Conservation (phyloP, 495 filamentous ascomycete species). For the Pyrenula aspistea region DNA sequence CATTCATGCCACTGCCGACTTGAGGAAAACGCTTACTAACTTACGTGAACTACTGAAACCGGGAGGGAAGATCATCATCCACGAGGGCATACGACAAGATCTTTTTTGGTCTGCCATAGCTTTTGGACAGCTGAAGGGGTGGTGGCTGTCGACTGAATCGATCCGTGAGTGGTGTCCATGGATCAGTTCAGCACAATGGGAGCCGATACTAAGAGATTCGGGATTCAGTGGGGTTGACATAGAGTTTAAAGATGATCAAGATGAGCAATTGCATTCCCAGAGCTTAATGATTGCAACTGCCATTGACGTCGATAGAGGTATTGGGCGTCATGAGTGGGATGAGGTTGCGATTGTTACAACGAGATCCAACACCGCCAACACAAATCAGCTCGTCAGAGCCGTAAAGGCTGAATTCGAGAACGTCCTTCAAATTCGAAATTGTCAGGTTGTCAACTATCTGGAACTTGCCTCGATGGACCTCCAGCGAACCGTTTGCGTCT, state of each 20-base stretch:
- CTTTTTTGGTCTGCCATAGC: constrained; percentile 19
- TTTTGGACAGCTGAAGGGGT: constrained; percentile 31
- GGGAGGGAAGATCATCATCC: constrained; percentile 37
- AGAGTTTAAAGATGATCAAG: constrained; percentile 16
- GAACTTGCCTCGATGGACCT: constrained; percentile 2
- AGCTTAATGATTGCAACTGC: constrained; percentile 19
- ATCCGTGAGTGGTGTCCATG: constrained; percentile 18
- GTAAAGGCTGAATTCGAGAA: neutral
- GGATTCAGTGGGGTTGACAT: constrained; percentile 18
- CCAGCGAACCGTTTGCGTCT: constrained; percentile 18
- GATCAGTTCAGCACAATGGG: constrained; percentile 12
- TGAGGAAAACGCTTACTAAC: constrained; percentile 26
- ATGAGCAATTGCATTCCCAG: constrained; percentile 14
- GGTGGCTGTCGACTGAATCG: constrained; percentile 35
- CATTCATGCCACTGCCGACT: constrained; percentile 34
- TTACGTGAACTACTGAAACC: constrained; percentile 33
- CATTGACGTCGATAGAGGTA: neutral
- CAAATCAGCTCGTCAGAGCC: neutral
- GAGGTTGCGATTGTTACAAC: neutral
- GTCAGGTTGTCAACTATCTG: neutral
- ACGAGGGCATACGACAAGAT: constrained; percentile 28
- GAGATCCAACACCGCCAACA: neutral
- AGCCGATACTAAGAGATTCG: constrained; percentile 8
- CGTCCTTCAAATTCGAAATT: neutral
- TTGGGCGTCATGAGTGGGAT: constrained; percentile 2